phyloP scores from a whole-genome alignment of 169 alveolate genomes.

The Cryptosporidium tyzzeri region DNA sequence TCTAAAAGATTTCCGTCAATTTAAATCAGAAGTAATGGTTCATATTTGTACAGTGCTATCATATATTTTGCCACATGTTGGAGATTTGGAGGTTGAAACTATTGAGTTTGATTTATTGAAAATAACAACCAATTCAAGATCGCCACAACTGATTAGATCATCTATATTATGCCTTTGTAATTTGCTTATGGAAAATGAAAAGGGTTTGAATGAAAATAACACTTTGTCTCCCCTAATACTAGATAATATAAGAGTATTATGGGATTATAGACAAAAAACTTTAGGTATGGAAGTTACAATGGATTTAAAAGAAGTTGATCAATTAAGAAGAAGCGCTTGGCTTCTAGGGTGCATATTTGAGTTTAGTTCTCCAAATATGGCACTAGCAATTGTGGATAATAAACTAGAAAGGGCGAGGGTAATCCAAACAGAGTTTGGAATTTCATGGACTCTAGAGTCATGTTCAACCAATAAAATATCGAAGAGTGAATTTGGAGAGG shows the following conservation, averaged over 20 bases:
- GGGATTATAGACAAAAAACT: slow-evolving; percentile 36
- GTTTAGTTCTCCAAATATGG: slow-evolving; percentile 37
- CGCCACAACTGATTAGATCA: slow-evolving; percentile 72
- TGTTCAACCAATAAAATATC: not conserved
- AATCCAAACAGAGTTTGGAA: slow-evolving; percentile 59
- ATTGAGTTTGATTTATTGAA: slow-evolving; percentile 50
- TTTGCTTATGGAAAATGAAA: slow-evolving; percentile 2
- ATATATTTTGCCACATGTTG: slow-evolving; percentile 28
- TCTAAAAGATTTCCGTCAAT: slow-evolving; percentile 25
- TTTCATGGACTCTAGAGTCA: slow-evolving; percentile 32
- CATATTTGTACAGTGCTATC: slow-evolving; percentile 58
- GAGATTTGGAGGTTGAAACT: slow-evolving; percentile 3
- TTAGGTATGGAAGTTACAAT: not conserved
- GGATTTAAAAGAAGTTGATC: slow-evolving; percentile 29
- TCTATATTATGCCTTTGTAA: slow-evolving; percentile 48
- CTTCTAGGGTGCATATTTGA: slow-evolving; percentile 66
- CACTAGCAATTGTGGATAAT: slow-evolving; percentile 24
- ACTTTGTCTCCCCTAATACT: slow-evolving; percentile 16
- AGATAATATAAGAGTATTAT: slow-evolving; percentile 27
- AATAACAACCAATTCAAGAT: slow-evolving; percentile 46
- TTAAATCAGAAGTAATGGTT: slow-evolving; percentile 44
- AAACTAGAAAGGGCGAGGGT: slow-evolving; percentile 20
- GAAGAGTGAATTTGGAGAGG: slow-evolving; percentile 19
- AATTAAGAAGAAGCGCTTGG: slow-evolving; percentile 68
- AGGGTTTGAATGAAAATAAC: slow-evolving; percentile 4